Evolutionary conservation across 2,329 filamentous ascomycete genomes (phyloP).

Genomic region (Dactylellina parvicollis): DNA sequence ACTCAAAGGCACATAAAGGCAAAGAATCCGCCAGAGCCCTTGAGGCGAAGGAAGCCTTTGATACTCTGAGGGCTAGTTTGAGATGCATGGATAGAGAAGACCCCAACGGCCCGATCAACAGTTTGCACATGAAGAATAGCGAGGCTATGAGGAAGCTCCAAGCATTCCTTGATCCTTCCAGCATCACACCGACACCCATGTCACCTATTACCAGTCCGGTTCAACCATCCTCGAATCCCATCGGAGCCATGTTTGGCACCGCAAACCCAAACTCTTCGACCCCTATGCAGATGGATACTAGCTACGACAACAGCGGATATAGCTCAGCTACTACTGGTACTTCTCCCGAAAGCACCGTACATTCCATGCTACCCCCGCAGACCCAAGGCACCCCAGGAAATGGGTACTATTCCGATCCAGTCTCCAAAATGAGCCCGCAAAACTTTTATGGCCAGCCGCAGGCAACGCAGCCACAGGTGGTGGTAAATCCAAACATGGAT

Average conservation of each 20-base stretch:
- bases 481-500: conserved; percentile 24
- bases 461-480: conserved; percentile 9
- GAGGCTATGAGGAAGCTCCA: conserved; percentile 51
- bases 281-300: conserved; percentile 43
- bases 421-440: conserved; percentile 7
- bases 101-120: conserved; percentile 31
- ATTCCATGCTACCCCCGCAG: conserved; percentile 21
- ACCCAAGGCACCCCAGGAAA: neutral
- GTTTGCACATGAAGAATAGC: conserved; percentile 51
- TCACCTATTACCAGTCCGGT: conserved; percentile 17
- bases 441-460: conserved; percentile 12
- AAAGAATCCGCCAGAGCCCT: conserved; percentile 41
- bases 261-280: conserved; percentile 7
- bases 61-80: conserved; percentile 37
- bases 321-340: conserved; percentile 2
- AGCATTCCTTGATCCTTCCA: conserved; percentile 44
- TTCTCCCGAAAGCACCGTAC: conserved; percentile 9
- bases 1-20: conserved; percentile 47
- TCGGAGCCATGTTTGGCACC: conserved; percentile 3
- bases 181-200: conserved; percentile 34
- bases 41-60: conserved; percentile 45
- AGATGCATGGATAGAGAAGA: conserved; percentile 38
- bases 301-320: conserved; percentile 18
- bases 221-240: conserved; percentile 2
- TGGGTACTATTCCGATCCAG: conserved; percentile 12